Evolutionary conservation across 305 asterid species (phyloP), one percentile per base, ranked within the genome.

Genomic region (Solanum aculeatissimum): DNA sequence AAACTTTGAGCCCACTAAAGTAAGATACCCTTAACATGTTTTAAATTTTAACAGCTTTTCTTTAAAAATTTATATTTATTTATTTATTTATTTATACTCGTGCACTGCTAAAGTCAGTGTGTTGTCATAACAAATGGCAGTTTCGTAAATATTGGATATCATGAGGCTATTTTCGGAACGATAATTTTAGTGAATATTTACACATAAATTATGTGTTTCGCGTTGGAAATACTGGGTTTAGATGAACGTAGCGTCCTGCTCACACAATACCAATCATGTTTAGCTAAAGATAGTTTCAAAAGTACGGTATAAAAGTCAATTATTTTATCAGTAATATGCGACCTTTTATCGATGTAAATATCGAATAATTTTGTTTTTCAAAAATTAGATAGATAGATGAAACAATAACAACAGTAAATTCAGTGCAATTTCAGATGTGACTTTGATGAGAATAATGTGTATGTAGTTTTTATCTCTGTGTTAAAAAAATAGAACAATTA

Each of bases 61-160:
- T 13, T 25, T 62, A 32, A 32, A 32, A 32, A 5, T 12, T 58
- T 1, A 35, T 62, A n/a, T n/a, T n/a, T n/a, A n/a, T n/a, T n/a
- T n/a, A n/a, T n/a, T n/a, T n/a, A n/a, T 25, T 60, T 13, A 21
- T 25, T 40, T 42, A 84, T 62, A 78, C 86, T 84, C 86, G 86
- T 84, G 83, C 54, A 27, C 86, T 60, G 62, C 77, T 38, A 57
- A 57, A 80, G 86, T 60, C 83, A 60, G 83, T 71, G 82, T 27
- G 42, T 65, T 60, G 21, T 27, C 70, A 75, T 19, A 21, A 45
- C 1, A 45, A 21, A 79, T 88, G 88, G 92, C 77, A 85, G 1
- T 80, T 79, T 25, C 51, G 88, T 74, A 15, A 57, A 86, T 47
- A 84, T 4, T 0, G 1, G 0, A 1, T 2, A 29, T 3, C 7